phyloP scores from a whole-genome alignment of 2,329 filamentous ascomycete genomes.

The Purpureocillium lavendulum region DNA sequence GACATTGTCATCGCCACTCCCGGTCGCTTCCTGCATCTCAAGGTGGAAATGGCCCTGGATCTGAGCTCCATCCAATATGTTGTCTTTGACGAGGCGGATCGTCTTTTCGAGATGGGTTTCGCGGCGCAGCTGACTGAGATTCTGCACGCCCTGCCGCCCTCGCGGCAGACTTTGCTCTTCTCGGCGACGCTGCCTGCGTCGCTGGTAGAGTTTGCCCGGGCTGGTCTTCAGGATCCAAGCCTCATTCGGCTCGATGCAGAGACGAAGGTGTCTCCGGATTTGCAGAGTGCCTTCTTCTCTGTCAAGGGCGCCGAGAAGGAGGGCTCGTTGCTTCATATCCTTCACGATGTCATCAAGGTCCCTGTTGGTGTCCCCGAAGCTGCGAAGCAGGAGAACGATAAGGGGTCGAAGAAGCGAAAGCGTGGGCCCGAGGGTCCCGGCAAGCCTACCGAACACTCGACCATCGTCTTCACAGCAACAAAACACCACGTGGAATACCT shows the following conservation, averaged over 20 bases:
- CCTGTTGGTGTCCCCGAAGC: constrained; percentile 57
- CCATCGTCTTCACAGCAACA: constrained; percentile 88
- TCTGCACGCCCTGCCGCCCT: constrained; percentile 74
- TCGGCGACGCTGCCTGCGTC: constrained; percentile 92
- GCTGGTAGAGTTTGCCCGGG: constrained; percentile 89
- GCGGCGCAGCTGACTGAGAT: constrained; percentile 90
- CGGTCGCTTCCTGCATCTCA: constrained; percentile 89
- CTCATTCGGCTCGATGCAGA: constrained; percentile 88
- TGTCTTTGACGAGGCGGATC: constrained; percentile 95
- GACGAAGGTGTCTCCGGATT: constrained; percentile 89
- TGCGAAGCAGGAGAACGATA: constrained; percentile 36
- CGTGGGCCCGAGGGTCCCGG: constrained; percentile 42
- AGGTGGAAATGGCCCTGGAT: constrained; percentile 92
- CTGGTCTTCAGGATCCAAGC: constrained; percentile 85
- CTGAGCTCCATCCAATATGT: constrained; percentile 88
- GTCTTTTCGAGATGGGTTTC: constrained; percentile 98
- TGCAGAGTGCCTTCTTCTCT: constrained; percentile 92
- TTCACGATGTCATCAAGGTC: constrained; percentile 90
- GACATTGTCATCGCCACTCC: constrained; percentile 97
- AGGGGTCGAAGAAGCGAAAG: constrained; percentile 63
- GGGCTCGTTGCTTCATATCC: constrained; percentile 77
- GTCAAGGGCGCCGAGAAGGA: constrained; percentile 93
- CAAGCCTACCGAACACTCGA: constrained; percentile 81
- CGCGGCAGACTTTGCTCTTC: constrained; percentile 85
- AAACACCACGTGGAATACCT: constrained; percentile 98